phyloP scores from a whole-genome alignment of 1,284 basidiomycete species.

The Paramarasmius palmivorus region DNA sequence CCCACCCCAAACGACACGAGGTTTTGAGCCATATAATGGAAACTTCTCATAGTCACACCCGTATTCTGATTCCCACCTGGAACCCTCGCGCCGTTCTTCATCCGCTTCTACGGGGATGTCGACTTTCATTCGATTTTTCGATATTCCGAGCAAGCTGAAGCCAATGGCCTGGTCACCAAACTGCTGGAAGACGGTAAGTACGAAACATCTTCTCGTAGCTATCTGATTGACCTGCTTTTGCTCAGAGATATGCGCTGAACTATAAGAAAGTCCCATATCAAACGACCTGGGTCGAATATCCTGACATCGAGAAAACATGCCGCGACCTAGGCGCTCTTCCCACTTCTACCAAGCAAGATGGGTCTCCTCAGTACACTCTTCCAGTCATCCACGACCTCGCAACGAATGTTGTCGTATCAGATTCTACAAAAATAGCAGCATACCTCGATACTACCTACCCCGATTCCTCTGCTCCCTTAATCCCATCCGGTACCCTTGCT shows the following conservation, averaged over 20 bases:
- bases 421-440: constrained; percentile 4
- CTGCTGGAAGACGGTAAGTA: background rate
- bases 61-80: no score
- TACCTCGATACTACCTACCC: constrained; percentile 3
- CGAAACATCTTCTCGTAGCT: background rate
- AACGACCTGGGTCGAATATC: constrained; percentile 32
- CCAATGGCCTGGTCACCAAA: background rate
- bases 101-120: background rate
- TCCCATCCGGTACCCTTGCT: background rate
- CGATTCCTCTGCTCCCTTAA: background rate
- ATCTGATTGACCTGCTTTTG: background rate
- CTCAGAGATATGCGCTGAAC: constrained; percentile 25
- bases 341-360: constrained; percentile 4
- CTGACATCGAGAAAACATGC: constrained; percentile 28
- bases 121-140: background rate
- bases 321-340: constrained; percentile 28
- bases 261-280: constrained; percentile 28
- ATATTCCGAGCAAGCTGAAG: background rate
- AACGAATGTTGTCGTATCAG: background rate
- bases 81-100: no score
- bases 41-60: no score
- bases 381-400: constrained; percentile 5
- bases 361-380: constrained; percentile 2
- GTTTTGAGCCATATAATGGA: no score
- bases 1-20: no score